Conservation (phyloP, 2,329 filamentous ascomycete genomes). For the Pyricularia sp. region DNA sequence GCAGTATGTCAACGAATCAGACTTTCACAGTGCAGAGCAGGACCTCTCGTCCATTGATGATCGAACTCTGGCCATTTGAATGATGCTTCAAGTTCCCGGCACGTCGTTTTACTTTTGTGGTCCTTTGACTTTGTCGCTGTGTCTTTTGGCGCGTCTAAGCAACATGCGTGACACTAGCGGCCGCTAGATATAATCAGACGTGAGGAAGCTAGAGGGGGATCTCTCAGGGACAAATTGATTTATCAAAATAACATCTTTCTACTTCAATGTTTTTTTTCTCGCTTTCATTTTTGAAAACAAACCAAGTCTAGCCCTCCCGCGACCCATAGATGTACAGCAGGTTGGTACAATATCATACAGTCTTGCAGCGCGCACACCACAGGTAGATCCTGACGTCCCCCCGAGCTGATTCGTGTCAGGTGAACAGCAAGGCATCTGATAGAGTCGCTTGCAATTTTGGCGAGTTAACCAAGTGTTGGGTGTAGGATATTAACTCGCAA, state of each 20-base stretch:
- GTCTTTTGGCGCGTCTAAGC: background rate
- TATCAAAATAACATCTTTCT: background rate
- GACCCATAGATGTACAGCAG: background rate
- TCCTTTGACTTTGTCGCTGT: background rate
- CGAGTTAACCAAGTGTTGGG: background rate
- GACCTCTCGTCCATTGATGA: background rate
- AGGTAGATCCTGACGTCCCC: background rate
- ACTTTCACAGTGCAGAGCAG: background rate
- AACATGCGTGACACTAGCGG: background rate
- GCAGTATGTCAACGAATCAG: background rate
- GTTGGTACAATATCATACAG: conserved; percentile 2
- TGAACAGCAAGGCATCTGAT: background rate
- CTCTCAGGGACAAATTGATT: background rate
- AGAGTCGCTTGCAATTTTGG: background rate
- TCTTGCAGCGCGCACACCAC: background rate
- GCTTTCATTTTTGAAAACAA: background rate
- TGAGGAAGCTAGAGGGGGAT: background rate
- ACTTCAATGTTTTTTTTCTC: background rate
- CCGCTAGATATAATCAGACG: background rate
- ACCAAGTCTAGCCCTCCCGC: background rate
- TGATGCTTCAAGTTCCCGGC: background rate
- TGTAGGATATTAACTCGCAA: background rate
- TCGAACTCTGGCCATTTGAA: background rate
- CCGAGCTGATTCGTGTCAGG: background rate
- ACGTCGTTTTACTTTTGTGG: background rate